Percentiles rank a stretch among this genome's conserved stretches.
phyloP scores from a whole-genome alignment of 75 land plant genomes.

The Larix kaempferi region DNA sequence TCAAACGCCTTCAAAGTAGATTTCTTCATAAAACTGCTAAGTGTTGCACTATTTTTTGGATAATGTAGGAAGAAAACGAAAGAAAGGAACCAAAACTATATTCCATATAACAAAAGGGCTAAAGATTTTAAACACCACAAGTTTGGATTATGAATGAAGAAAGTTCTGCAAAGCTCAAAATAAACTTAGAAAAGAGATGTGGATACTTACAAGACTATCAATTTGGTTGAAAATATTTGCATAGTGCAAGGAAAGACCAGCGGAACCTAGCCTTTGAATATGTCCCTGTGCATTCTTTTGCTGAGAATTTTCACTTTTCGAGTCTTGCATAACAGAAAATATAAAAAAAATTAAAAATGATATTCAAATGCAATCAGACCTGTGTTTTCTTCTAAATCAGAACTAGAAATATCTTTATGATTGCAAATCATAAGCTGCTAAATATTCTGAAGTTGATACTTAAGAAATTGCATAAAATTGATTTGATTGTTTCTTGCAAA shows the following conservation, averaged over 20 bases:
- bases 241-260: conserved; percentile 93
- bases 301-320: conserved; percentile 1
- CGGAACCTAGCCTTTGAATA: conserved; percentile 47
- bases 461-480: background rate
- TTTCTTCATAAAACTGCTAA: background rate
- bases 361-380: too few relatives aligned
- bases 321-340: conserved; percentile 7
- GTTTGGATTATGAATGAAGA: background rate
- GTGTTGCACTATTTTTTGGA: background rate
- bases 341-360: too few relatives aligned
- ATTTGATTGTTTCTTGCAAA: background rate
- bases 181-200: background rate
- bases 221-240: conserved; percentile 93
- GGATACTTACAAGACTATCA: conserved; percentile 75
- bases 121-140: background rate
- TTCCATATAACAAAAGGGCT: background rate
- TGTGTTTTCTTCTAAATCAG: too few relatives aligned
- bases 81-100: background rate
- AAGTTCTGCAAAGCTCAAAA: background rate
- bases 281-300: conserved; percentile 4
- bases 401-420: background rate
- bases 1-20: background rate
- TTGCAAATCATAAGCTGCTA: background rate
- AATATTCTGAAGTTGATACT: background rate
- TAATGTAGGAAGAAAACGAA: background rate